Evolutionary conservation across 306 rosid genomes (phyloP), one percentile per base, ranked within the genome.

Genomic region (Cyclanthera cordifolia): DNA sequence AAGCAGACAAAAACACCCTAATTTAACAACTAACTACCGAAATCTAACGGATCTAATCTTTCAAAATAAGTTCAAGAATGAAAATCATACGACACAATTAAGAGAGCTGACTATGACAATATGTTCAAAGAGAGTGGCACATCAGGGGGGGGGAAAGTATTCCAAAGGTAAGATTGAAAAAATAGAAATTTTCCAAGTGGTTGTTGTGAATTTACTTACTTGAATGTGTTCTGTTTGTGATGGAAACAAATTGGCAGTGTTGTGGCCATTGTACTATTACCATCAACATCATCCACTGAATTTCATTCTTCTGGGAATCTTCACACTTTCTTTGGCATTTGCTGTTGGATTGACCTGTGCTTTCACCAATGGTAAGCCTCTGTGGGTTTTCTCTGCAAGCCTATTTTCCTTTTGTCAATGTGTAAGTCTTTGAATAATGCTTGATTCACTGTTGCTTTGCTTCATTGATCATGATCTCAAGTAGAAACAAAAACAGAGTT

Each of bases 201-300:
- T 12, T 51, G 24, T 5, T 2, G 32, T 19, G 6, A 3, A 4
- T 20, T 30, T 8, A 61, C 30, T 67, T 12, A 4, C 39, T 8
- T 20, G 28, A 4, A 8, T 52, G 4, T 12, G 45, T 5, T 21
- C 3, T 58, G 11, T 2, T 34, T 47, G 0, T 77, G 53, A 51
- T 76, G 14, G 61, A 48, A 17, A 60, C 8, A 30, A 57, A 6
- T 45, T 10, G 37, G 63, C 75, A 85, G 86, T 61, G 54, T 34
- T 85, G 56, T n/a, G 79, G 4, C 73, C 48, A 0, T 43, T 85
- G 86, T 70, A 76, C 72, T 68, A 46, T 68, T 79, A 20, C 27
- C 77, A 79, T 72, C 70, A 73, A 8, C 73, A 79, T 59, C 90
- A 85, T 27, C 90, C 85, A 0, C 14, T 83, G 72, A 85, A 85